phyloP scores from a whole-genome alignment of 2,329 filamentous ascomycete species.

The Didymella arachidicola region DNA sequence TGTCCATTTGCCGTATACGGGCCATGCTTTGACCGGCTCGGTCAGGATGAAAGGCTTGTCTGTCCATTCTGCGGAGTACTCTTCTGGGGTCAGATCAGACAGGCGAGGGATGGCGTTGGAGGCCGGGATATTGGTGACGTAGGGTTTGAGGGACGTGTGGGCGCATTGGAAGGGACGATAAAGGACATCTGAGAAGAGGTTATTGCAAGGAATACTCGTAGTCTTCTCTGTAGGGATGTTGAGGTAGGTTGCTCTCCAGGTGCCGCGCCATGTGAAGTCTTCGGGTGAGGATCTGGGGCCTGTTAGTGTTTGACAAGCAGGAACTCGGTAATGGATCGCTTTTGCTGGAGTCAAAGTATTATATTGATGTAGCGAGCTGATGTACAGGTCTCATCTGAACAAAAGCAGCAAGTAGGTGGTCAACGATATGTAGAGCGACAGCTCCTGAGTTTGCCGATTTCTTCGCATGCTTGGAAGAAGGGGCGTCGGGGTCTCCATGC shows the following conservation, averaged over 20 bases:
- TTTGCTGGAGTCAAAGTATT: conserved; percentile 2
- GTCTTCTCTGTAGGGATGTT: conserved; percentile 62
- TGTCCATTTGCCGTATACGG: conserved; percentile 77
- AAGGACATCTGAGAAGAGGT: conserved; percentile 87
- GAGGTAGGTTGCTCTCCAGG: conserved; percentile 83
- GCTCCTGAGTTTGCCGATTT: not conserved
- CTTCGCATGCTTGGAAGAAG: not conserved
- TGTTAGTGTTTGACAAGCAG: conserved; percentile 2
- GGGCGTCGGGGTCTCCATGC: not conserved
- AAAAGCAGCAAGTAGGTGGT: not conserved
- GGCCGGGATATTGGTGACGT: conserved; percentile 73
- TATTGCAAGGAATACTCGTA: conserved; percentile 72
- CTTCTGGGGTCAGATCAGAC: conserved; percentile 70
- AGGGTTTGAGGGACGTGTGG: conserved; percentile 72
- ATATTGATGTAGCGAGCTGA: conserved; percentile 7
- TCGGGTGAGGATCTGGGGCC: conserved; percentile 52
- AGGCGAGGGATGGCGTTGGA: conserved; percentile 77
- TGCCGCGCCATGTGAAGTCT: conserved; percentile 74
- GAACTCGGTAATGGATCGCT: not conserved
- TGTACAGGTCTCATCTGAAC: not conserved
- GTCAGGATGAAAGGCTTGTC: conserved; percentile 87
- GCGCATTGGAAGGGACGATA: conserved; percentile 92
- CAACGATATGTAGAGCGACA: not conserved
- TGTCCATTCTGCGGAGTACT: conserved; percentile 80
- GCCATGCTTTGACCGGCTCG: conserved; percentile 81